A percentile compares a stretch with the other conserved stretches of the same genome.
These are phyloP conservation scores for Prunus yedoensis DNA, from an alignment of 331 rosid genomes.

Conservation along the genomic window DNA sequence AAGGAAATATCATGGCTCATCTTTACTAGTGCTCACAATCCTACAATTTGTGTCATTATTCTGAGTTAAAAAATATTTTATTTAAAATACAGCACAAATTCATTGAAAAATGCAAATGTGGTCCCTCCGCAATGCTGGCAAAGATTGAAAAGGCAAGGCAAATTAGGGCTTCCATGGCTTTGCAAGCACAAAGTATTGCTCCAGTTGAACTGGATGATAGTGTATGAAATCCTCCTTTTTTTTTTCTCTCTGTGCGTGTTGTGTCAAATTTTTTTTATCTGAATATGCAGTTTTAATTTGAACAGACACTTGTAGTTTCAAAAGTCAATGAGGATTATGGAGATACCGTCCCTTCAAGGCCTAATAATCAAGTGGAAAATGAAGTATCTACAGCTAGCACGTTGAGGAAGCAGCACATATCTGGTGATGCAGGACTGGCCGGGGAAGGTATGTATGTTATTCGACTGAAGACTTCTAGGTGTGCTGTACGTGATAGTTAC, in stretches of 20 bases:
- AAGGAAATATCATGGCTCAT: neutral
- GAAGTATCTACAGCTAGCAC: slow-evolving; percentile 44
- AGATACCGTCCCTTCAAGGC: slow-evolving; percentile 81
- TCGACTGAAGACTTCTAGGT: neutral
- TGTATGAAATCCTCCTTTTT: slow-evolving; percentile 40
- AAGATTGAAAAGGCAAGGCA: slow-evolving; percentile 88
- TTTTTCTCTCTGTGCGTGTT: neutral
- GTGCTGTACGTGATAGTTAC: neutral
- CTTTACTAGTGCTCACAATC: neutral
- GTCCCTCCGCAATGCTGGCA: slow-evolving; percentile 73
- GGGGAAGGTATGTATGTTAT: slow-evolving; percentile 59
- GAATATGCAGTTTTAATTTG: slow-evolving; percentile 28
- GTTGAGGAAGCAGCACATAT: slow-evolving; percentile 42
- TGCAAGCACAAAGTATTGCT: slow-evolving; percentile 60
- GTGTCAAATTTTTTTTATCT: slow-evolving; percentile 7
- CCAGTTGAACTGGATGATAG: slow-evolving; percentile 53
- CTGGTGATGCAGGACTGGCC: slow-evolving; percentile 40
- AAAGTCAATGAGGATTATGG: slow-evolving; percentile 74
- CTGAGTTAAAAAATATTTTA: slow-evolving; percentile 25
- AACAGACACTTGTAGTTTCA: slow-evolving; percentile 46
- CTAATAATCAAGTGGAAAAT: slow-evolving; percentile 47
- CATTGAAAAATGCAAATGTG: slow-evolving; percentile 84
- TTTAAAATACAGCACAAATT: slow-evolving; percentile 73
- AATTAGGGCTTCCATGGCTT: slow-evolving; percentile 67
- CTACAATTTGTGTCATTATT: slow-evolving; percentile 24